phyloP scores from a whole-genome alignment of 2,329 filamentous ascomycete species.

The Zymoseptoria passerinii region DNA sequence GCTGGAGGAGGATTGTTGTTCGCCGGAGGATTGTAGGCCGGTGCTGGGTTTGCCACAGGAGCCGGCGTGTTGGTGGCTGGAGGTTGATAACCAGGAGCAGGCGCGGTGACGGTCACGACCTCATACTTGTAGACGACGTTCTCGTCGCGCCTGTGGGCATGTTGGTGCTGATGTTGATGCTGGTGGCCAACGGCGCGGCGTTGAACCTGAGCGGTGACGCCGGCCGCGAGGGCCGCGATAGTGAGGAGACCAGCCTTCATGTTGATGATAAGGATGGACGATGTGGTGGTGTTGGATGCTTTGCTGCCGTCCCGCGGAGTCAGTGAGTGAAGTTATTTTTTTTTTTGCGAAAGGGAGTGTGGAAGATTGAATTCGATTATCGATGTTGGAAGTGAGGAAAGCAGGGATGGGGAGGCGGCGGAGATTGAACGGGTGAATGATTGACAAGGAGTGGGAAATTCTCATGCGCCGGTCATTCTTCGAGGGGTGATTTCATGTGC shows the following conservation, averaged over 20 bases:
- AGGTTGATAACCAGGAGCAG: conserved; percentile 52
- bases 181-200: conserved; percentile 19
- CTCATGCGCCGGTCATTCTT: not conserved
- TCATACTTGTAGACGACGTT: conserved; percentile 26
- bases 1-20: conserved; percentile 8
- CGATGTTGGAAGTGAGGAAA: not conserved
- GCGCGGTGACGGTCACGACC: conserved; percentile 36
- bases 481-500: not conserved
- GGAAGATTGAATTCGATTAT: not conserved
- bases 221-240: conserved; percentile 19
- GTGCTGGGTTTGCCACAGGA: conserved; percentile 20
- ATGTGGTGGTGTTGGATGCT: not conserved
- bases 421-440: not conserved
- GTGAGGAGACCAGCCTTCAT: conserved; percentile 28
- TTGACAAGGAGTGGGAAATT: not conserved
- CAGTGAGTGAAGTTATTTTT: conserved; percentile 4
- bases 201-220: conserved; percentile 22
- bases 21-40: conserved; percentile 8
- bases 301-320: conserved; percentile 20
- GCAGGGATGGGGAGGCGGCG: not conserved
- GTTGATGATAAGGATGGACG: conserved; percentile 12
- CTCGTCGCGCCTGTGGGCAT: conserved; percentile 30
- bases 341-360: conserved; percentile 1
- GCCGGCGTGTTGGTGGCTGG: conserved; percentile 45
- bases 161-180: conserved; percentile 26